These are phyloP conservation scores for Gilbertella persicaria DNA, from an alignment of 371 early-diverging fungal genomes.

Conservation along the genomic window DNA sequence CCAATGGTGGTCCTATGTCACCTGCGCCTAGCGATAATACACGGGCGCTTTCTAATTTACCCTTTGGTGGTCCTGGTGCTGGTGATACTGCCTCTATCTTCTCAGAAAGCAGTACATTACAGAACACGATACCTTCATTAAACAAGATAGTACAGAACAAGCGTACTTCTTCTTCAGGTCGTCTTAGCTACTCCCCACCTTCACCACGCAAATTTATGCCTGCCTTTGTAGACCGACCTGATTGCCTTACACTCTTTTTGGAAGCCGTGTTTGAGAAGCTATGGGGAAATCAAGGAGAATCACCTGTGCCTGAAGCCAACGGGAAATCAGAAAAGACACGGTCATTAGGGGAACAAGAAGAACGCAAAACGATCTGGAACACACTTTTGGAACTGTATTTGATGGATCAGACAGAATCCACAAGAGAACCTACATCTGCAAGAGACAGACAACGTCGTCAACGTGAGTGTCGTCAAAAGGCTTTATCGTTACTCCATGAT, in stretches of 20 bases:
- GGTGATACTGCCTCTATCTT: conserved; percentile 19
- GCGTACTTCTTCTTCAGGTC: neutral
- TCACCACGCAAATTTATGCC: conserved; percentile 67
- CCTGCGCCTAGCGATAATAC: conserved; percentile 37
- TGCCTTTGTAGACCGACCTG: conserved; percentile 74
- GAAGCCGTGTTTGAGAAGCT: conserved; percentile 67
- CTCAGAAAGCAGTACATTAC: conserved; percentile 7
- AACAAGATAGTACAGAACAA: conserved; percentile 3
- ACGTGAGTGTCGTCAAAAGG: conserved; percentile 41
- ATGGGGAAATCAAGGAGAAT: conserved; percentile 35
- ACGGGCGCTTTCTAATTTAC: conserved; percentile 34
- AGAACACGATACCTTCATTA: neutral
- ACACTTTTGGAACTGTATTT: conserved; percentile 91
- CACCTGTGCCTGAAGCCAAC: conserved; percentile 1
- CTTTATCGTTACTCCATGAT: conserved; percentile 43
- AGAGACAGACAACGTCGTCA: conserved; percentile 33
- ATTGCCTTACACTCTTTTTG: conserved; percentile 72
- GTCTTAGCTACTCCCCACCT: conserved; percentile 46
- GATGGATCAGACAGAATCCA: conserved; percentile 37
- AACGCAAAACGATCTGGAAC: conserved; percentile 78
- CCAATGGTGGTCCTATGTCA: conserved; percentile 4
- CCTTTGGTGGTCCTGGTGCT: conserved; percentile 30
- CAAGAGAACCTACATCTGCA: conserved; percentile 7
- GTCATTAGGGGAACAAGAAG: conserved; percentile 53
- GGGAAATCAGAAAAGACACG: neutral